Percentiles rank a stretch among this genome's conserved stretches.
Evolutionary conservation across 2,329 filamentous ascomycete genomes (phyloP).

Genomic region (Apiospora rasikravindrae): DNA sequence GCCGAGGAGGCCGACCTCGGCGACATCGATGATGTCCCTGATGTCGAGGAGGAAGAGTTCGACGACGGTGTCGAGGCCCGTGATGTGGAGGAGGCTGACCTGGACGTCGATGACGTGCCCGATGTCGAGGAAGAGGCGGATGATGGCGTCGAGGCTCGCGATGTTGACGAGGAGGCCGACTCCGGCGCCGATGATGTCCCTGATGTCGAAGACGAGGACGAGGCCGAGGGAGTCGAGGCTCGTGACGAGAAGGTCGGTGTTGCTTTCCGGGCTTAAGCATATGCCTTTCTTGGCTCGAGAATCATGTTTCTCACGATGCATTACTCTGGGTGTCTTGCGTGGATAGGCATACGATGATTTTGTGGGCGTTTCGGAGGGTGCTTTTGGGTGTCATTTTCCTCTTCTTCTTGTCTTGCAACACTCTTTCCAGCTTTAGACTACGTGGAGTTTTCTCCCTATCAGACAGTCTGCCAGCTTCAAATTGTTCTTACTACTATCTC

Average conservation of each 20-base stretch:
- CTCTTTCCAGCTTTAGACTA: background rate
- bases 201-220: background rate
- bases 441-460: background rate
- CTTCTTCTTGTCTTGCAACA: background rate
- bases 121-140: background rate
- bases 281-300: too few species aligned
- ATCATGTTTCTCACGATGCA: too few species aligned
- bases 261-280: background rate
- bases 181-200: too few species aligned
- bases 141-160: background rate
- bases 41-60: background rate
- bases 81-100: background rate
- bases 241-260: background rate
- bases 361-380: background rate
- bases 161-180: too few species aligned
- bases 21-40: background rate
- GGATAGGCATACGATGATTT: background rate
- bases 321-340: background rate
- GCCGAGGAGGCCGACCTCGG: background rate
- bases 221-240: background rate
- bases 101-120: background rate
- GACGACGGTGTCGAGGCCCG: constrained; percentile 6
- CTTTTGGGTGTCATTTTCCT: background rate
- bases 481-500: background rate
- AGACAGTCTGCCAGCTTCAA: background rate